Evolutionary conservation across 768 basidiomycete genomes (phyloP).

Genomic region (Obba rivulosa): DNA sequence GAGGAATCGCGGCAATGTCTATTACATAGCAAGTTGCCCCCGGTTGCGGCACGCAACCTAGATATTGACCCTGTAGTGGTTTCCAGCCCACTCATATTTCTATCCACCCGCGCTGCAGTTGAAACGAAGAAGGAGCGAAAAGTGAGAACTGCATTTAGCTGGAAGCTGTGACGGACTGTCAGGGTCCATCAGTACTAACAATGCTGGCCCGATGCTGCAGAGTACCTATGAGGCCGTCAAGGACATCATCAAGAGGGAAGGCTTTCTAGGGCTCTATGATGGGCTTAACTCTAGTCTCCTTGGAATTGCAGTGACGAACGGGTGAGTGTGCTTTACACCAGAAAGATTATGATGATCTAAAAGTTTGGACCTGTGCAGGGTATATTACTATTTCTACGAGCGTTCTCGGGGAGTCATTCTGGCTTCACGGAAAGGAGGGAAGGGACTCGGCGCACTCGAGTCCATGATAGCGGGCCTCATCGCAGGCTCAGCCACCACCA

Average conservation of each 20-base stretch:
- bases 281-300: slow-evolving; percentile 82
- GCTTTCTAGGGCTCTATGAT: slow-evolving; percentile 77
- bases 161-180: neutral
- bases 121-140: slow-evolving; percentile 76
- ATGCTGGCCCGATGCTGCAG: slow-evolving; percentile 30
- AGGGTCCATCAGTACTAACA: neutral
- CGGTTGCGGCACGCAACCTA: too few species aligned
- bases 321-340: slow-evolving; percentile 43
- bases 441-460: slow-evolving; percentile 78
- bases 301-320: slow-evolving; percentile 92
- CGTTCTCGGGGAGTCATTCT: slow-evolving; percentile 55
- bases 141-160: slow-evolving; percentile 34
- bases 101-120: slow-evolving; percentile 92
- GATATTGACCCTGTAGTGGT: too few species aligned
- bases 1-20: slow-evolving; percentile 90
- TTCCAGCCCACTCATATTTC: slow-evolving; percentile 79
- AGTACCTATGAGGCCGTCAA: slow-evolving; percentile 59
- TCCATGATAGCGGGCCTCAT: slow-evolving; percentile 85
- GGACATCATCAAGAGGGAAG: slow-evolving; percentile 81
- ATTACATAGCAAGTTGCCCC: slow-evolving; percentile 63
- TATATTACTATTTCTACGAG: slow-evolving; percentile 93
- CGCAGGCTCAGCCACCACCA: slow-evolving; percentile 85
- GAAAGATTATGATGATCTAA: neutral
- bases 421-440: slow-evolving; percentile 44
- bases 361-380: slow-evolving; percentile 36